These are phyloP conservation scores for Phytophthora kernoviae DNA, from an alignment of 352 stramenopile species.

Conservation along the genomic window DNA sequence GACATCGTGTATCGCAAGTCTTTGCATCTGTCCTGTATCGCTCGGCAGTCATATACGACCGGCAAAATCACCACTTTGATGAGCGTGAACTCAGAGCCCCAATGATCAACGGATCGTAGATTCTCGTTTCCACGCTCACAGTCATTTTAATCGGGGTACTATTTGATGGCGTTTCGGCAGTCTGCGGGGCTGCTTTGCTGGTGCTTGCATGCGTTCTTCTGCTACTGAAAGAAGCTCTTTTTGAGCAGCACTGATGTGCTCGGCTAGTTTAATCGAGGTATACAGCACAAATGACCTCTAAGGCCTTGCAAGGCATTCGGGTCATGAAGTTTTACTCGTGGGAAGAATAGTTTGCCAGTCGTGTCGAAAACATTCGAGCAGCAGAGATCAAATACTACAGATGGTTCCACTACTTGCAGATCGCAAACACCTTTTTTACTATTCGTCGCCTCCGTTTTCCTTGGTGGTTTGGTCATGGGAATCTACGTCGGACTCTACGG, in stretches of 20 bases:
- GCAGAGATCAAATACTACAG: slow-evolving; percentile 51
- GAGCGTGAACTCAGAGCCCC: slow-evolving; percentile 47
- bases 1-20: slow-evolving; percentile 49
- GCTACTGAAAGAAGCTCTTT: no score
- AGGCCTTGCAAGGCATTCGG: slow-evolving; percentile 89
- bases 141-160: slow-evolving; percentile 34
- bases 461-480: slow-evolving; percentile 41
- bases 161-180: slow-evolving; percentile 24
- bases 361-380: slow-evolving; percentile 46
- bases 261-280: no score
- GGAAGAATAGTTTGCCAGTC: slow-evolving; percentile 53
- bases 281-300: slow-evolving; percentile 94
- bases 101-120: slow-evolving; percentile 36
- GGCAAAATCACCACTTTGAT: slow-evolving; percentile 51
- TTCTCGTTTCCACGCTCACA: slow-evolving; percentile 27
- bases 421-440: slow-evolving; percentile 55
- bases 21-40: slow-evolving; percentile 63
- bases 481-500: slow-evolving; percentile 47
- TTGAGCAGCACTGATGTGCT: no score
- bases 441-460: slow-evolving; percentile 44
- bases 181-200: slow-evolving; percentile 22
- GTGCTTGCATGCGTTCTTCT: no score
- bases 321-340: slow-evolving; percentile 93
- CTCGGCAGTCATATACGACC: slow-evolving; percentile 38
- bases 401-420: slow-evolving; percentile 61